These are phyloP conservation scores for Colletotrichum sp. DNA, from an alignment of 2,329 filamentous ascomycete genomes.

Conservation along the genomic window DNA sequence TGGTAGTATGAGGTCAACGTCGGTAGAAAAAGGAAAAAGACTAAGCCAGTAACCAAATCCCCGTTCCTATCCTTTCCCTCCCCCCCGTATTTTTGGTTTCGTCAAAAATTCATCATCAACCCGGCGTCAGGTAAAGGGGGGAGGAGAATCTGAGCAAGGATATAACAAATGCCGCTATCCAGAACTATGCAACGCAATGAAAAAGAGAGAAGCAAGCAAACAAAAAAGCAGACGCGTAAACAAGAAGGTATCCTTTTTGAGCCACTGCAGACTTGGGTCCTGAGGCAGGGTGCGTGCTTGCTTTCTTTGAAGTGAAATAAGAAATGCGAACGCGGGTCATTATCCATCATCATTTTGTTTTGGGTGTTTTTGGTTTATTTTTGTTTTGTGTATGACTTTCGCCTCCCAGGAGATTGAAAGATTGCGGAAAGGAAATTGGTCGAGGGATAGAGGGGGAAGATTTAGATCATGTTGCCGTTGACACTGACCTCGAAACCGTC, in stretches of 20 bases:
- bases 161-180: conserved; percentile 23
- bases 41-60: conserved; percentile 11
- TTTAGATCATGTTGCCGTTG: conserved; percentile 76
- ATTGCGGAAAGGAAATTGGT: background rate
- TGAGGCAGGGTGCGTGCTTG: background rate
- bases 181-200: conserved; percentile 21
- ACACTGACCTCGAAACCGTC: conserved; percentile 84
- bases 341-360: background rate
- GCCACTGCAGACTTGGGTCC: background rate
- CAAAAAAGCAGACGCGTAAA: conserved; percentile 18
- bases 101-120: conserved; percentile 27
- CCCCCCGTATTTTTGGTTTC: conserved; percentile 10
- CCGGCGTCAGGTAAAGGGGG: conserved; percentile 22
- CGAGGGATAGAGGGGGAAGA: background rate
- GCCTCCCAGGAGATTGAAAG: conserved; percentile 17
- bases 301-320: background rate
- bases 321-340: background rate
- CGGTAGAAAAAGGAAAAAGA: background rate
- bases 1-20: background rate
- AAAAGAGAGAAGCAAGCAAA: conserved; percentile 23
- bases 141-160: conserved; percentile 23
- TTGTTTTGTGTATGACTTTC: background rate
- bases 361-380: background rate
- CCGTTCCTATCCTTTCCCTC: conserved; percentile 20
- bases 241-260: conserved; percentile 14